Evolutionary conservation across 345 rosid genomes (phyloP), one percentile per base, ranked within the genome.

Genomic region (Ceriops tagal): DNA sequence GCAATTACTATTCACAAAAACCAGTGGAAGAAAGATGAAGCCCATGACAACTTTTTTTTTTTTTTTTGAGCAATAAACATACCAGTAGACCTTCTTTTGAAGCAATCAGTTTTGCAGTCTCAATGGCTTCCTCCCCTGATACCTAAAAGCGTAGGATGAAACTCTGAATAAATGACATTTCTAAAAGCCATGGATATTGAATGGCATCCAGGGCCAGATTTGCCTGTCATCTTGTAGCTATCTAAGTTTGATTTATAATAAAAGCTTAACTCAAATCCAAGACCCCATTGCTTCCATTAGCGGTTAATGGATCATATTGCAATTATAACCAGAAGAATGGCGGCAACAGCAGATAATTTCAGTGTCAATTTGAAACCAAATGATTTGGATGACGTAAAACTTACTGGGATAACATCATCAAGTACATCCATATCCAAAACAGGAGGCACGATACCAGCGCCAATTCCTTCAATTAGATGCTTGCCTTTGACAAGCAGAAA

Each of bases 401-500:
- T 79, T 72, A 84, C 86, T 19, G 56, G 73, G 32, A 88, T 2
- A 57, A 85, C 88, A 81, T 83, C 85, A 61, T 86, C 91, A 20
- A 89, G 88, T 24, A 83, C 18, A 56, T 22, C 69, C 55, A 69
- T 52, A 58, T 89, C 74, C 78, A 89, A 62, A 58, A 82, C 72
- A 53, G 56, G 37, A n/a, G 85, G 84, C 52, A 89, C 61, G 47
- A 83, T 2, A 57, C 89, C 91, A 61, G 87, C 82, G 8, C 91
- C 91, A 73, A 87, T 74, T 57, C 91, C 95, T 64, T 85, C 76
- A n/a, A 89, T 86, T 71, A 61, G 49, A 79, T 86, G 89, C 39
- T 61, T 59, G 60, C 89, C 91, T 89, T 68, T 30, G 20, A 61
- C 66, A 73, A 0, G 9, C 20, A 20, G 18, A 18, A 49, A 58